Evolutionary conservation across 257 asterid species (phyloP), one percentile per base, ranked within the genome.

Genomic region (Nemophila menziesii): DNA sequence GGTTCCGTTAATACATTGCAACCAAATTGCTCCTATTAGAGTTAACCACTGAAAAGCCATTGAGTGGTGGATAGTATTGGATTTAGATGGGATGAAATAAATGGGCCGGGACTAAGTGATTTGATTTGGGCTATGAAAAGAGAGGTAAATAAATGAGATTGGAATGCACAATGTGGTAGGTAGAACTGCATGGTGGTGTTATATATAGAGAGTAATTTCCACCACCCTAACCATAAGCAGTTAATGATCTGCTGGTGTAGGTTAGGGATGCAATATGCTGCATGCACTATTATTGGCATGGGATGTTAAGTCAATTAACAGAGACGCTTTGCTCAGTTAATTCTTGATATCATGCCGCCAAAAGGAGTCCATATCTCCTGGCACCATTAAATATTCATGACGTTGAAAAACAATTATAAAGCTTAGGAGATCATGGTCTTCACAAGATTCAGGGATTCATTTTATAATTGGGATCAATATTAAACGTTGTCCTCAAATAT

Each of bases 41-140:
- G 75, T 78, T 11, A 85, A 57, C 93, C 95, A 85, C 21, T 78
- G 85, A n/a, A 65, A 53, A 43, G 74, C 56, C 92, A 84, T 74
- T 13, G 51, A 12, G 11, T 5, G 46, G 34, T 13, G 8, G 36
- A 14, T 4, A 36, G 16, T 4, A 23, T n/a, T 37, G 16, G 9
- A 7, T 14, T 26, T 9, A 18, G 18, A n/a, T 20, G 47, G 24
- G 42, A n/a, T n/a, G n/a, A n/a, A n/a, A n/a, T n/a, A n/a, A n/a
- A n/a, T n/a, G n/a, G n/a, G n/a, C n/a, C n/a, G n/a, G n/a, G n/a
- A n/a, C n/a, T n/a, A n/a, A n/a, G n/a, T n/a, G n/a, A n/a, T n/a
- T n/a, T 47, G 8, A 27, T 7, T 7, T 7, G 8, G 26, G 33
- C 39, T 18, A 5, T 14, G 40, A 22, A 44, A 17, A 16, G 24